Evolutionary conservation across 2,329 filamentous ascomycete species (phyloP).

Genomic region (Arthrobotrys entomopaga): DNA sequence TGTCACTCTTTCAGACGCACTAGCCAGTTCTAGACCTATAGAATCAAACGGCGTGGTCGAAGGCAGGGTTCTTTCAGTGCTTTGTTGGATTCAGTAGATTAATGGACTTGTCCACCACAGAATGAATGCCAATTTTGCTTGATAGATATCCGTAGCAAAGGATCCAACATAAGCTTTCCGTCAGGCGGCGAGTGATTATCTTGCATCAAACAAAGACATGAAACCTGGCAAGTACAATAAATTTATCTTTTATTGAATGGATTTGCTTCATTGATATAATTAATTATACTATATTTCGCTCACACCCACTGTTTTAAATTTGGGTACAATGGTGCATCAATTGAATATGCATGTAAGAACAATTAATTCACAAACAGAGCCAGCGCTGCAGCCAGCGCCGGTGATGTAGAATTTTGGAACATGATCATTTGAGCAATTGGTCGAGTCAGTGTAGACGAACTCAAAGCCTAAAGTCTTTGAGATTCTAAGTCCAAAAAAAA

Average conservation of each 20-base stretch:
- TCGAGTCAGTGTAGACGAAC: slow-evolving; percentile 36
- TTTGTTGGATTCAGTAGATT: slow-evolving; percentile 5
- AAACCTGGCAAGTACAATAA: slow-evolving; percentile 33
- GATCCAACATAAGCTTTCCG: slow-evolving; percentile 30
- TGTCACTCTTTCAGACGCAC: slow-evolving; percentile 17
- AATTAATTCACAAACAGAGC: too few species aligned
- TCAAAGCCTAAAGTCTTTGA: slow-evolving; percentile 8
- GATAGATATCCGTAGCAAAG: background rate
- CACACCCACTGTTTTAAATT: background rate
- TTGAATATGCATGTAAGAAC: too few species aligned
- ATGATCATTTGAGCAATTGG: slow-evolving; percentile 18
- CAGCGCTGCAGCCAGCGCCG: too few species aligned
- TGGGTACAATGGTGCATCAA: too few species aligned
- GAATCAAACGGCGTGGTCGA: background rate
- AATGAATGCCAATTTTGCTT: background rate
- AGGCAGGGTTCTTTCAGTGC: slow-evolving; percentile 14
- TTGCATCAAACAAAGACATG: slow-evolving; percentile 54
- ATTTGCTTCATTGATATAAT: background rate
- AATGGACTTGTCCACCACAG: background rate
- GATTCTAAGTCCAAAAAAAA: background rate
- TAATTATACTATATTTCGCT: background rate
- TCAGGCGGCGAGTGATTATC: slow-evolving; percentile 41
- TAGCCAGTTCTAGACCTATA: background rate
- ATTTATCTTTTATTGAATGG: slow-evolving; percentile 1
- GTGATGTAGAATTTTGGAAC: background rate